Conservation (phyloP, 2,329 filamentous ascomycete genomes). For the Beauveria varroae region DNA sequence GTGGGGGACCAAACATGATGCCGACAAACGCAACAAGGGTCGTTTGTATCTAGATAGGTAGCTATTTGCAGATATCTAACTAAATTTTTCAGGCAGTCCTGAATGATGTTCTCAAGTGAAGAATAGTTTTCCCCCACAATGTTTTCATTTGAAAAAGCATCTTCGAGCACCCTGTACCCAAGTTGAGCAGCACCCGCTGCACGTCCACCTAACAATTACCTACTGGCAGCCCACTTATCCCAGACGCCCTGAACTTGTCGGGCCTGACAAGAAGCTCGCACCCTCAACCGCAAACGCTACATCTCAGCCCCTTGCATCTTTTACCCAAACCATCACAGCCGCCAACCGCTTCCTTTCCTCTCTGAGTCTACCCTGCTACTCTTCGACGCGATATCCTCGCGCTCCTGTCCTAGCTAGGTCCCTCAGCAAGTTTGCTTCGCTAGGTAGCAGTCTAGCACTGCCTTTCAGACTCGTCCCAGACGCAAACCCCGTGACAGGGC, state of each 20-base stretch:
- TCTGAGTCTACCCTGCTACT: not conserved
- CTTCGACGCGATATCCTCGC: conserved; percentile 1
- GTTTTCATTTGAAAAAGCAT: too few species aligned
- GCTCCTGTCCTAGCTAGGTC: not conserved
- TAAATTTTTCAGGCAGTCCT: not conserved
- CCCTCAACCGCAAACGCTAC: conserved; percentile 1
- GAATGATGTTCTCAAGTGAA: too few species aligned
- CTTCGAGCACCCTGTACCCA: too few species aligned
- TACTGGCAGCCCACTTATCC: conserved; percentile 8
- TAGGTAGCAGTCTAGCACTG: not conserved
- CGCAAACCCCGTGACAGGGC: conserved; percentile 13
- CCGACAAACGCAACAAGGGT: not conserved
- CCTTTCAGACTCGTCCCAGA: conserved; percentile 5
- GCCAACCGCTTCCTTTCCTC: not conserved
- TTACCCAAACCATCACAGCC: not conserved
- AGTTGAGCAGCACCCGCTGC: too few species aligned
- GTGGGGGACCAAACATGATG: not conserved
- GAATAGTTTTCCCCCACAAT: too few species aligned
- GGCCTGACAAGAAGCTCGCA: not conserved
- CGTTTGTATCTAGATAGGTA: too few species aligned
- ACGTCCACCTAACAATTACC: not conserved
- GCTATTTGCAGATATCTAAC: not conserved
- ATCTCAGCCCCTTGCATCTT: not conserved
- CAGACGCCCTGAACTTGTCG: not conserved
- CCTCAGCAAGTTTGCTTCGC: conserved; percentile 4